These are phyloP conservation scores for Plasmodium fragile DNA, from an alignment of 169 alveolate species.

Conservation along the genomic window DNA sequence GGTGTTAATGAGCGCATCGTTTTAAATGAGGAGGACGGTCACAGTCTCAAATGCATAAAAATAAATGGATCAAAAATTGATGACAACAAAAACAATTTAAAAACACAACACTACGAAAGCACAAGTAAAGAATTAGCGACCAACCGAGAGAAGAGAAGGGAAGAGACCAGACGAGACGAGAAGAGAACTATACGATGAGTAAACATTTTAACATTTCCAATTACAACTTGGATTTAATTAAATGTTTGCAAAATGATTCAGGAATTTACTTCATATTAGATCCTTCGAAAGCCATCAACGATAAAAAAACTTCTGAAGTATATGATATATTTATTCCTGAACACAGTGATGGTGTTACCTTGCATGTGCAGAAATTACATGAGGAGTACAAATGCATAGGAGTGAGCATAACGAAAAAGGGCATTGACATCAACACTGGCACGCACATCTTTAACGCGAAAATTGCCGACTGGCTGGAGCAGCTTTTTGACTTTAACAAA, in stretches of 20 bases:
- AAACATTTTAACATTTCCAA: slow-evolving; percentile 49
- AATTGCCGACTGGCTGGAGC: slow-evolving; percentile 76
- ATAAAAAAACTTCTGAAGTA: slow-evolving; percentile 46
- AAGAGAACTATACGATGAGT: slow-evolving; percentile 17
- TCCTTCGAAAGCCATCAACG: slow-evolving; percentile 58
- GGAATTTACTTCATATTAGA: slow-evolving; percentile 72
- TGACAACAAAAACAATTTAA: neutral
- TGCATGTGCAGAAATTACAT: slow-evolving; percentile 68
- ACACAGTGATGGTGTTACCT: slow-evolving; percentile 64
- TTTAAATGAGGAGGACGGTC: slow-evolving; percentile 20
- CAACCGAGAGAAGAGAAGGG: neutral
- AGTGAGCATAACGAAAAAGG: slow-evolving; percentile 67
- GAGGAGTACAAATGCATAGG: slow-evolving; percentile 76
- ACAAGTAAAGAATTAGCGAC: neutral
- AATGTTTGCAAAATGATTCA: slow-evolving; percentile 70
- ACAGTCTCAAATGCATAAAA: slow-evolving; percentile 39
- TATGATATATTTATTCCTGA: slow-evolving; percentile 75
- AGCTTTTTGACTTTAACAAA: slow-evolving; percentile 44
- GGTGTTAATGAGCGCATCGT: neutral
- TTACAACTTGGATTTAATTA: slow-evolving; percentile 67
- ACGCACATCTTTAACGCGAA: slow-evolving; percentile 61
- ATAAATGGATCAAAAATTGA: slow-evolving; percentile 68
- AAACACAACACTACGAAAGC: neutral
- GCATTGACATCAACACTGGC: slow-evolving; percentile 64
- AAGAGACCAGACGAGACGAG: neutral